Percentiles rank a stretch among this genome's conserved stretches.
Conservation (phyloP, 2,329 filamentous ascomycete species). For the Epichloe sp. region DNA sequence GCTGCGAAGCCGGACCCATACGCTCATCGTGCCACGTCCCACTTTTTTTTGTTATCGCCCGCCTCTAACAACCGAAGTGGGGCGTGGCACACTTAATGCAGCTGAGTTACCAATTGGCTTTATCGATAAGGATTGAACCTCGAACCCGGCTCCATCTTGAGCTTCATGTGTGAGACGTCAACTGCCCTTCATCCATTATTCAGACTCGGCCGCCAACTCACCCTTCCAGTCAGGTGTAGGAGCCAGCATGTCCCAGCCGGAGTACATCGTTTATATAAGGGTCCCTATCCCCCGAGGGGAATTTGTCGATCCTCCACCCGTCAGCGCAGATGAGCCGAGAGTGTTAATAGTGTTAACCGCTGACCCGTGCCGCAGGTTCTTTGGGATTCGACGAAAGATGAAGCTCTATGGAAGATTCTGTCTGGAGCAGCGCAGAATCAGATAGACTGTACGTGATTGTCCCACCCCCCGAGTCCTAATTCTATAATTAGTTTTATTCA, state of each 20-base stretch:
- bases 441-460: conserved; percentile 60
- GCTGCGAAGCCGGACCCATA: background rate
- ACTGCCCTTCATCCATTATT: background rate
- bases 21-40: background rate
- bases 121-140: background rate
- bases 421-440: conserved; percentile 71
- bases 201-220: background rate
- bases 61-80: too few species aligned
- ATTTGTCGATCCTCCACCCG: conserved; percentile 82
- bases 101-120: background rate
- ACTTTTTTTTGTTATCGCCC: too few species aligned
- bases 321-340: conserved; percentile 27
- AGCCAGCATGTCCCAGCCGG: conserved; percentile 35
- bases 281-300: conserved; percentile 75
- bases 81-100: background rate
- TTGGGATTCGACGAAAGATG: conserved; percentile 81
- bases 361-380: conserved; percentile 45
- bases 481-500: conserved; percentile 6
- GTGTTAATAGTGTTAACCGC: background rate
- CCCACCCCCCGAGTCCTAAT: background rate
- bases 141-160: background rate
- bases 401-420: conserved; percentile 78
- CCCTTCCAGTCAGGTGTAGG: background rate
- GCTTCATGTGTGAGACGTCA: background rate
- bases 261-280: conserved; percentile 69